Base-by-base conservation (phyloP, 768 basidiomycete species). In the Pleurotus citrinopileatus region DNA sequence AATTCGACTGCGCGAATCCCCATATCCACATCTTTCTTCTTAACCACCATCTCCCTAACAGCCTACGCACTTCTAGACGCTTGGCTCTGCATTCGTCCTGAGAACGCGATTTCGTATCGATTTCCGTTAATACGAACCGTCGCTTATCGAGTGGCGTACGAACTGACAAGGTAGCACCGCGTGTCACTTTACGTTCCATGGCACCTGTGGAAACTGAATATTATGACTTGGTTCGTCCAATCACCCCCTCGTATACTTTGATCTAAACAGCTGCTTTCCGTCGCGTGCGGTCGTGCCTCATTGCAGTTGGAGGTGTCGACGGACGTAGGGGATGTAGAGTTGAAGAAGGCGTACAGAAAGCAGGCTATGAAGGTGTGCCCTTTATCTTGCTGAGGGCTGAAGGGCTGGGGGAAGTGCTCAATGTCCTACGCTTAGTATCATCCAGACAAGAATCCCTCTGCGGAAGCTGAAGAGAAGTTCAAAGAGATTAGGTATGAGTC, bases 281-380 rank as follows among this genome's bases (percentile, higher is more conserved):
- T 29, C n/a, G n/a, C 17, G 9, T 15, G 12, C 29, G 15, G n/a
- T 12, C 25, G 27, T 17, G 19, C 4, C n/a, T 37, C n/a, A 20
- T n/a, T 48, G 32, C 66, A 92, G 90, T 75, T 94, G 34, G 85
- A 79, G 19, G 89, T 94, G 15, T 56, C 76, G 1, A 75, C 81
- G 27, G 89, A 94, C 62, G 90, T 81, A 29, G 81, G 84, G 60
- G 91, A 92, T 59, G 88, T 83, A 0, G 82, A 84, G 53, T 71
- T 98, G 59, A 98, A 98, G 79, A 98, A 94, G 71, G 95, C 91
- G 1, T 98, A 98, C 70, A 76, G 96, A 59, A 96, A 89, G 69
- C 86, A 89, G 62, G 94, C 96, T 19, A 95, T 98, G 80, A 89
- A 89, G 80, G 94, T 90, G 54, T 57, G 78, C 10, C 26, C n/a